Base-by-base conservation (phyloP, 2,329 filamentous ascomycete genomes). In the Ophiognomonia clavigignenti-juglandacearum region DNA sequence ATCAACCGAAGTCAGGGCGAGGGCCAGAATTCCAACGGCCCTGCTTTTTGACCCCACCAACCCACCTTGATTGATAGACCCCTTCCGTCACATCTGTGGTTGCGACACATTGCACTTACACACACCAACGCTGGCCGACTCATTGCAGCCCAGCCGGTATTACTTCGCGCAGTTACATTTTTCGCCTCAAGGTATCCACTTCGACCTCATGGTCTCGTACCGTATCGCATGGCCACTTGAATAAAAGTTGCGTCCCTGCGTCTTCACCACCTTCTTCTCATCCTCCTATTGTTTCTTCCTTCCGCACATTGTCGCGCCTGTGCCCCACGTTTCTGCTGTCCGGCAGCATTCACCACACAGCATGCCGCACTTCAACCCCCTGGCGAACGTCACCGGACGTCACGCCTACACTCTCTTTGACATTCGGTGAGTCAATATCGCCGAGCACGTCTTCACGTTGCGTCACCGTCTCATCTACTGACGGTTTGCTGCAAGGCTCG, bases 331-430 rank as follows among this genome's bases (percentile, higher is more conserved):
- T n/a, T 39, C 39, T 35, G 40, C 35, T 39, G 27, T n/a, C n/a
- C 46, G 31, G 18, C 8, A 46, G 35, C 38, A 39, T n/a, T 24
- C 36, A 31, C 10, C 37, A 26, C 24, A 35, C 52, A 68, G 60
- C 56, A 80, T 80, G 76, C 74, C 74, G 51, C 75, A 72, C 22
- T 77, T 80, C 54, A 79, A 78, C 47, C 74, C 75, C 38, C 78
- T 81, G 56, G 69, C 69, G 18, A 69, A 73, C 34, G 73, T 75
- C 54, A 73, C 70, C 16, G 72, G 72, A 51, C 74, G 72, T 55
- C 69, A 70, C 58, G 71, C 69, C 42, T 74, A 71, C 54, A 75
- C 74, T 19, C 68, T 80, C 37, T 81, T 81, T 57, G 76, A 80
- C 56, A 77, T 81, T 54, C 73, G 77, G 77, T 80, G 64, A 56